These are phyloP conservation scores for Pseudogymnoascus sp. DNA, from an alignment of 2,329 filamentous ascomycete species.

Conservation along the genomic window DNA sequence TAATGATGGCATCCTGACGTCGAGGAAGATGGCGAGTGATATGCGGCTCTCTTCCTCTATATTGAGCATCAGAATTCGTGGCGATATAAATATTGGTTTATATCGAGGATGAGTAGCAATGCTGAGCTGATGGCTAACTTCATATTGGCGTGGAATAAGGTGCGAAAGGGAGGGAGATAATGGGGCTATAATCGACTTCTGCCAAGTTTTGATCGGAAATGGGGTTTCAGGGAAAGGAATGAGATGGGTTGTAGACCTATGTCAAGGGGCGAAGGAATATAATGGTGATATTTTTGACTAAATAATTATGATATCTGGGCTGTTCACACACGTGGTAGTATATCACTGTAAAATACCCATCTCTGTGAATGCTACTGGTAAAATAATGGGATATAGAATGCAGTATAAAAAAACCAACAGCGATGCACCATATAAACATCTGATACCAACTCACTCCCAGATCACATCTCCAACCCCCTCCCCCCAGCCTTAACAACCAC, in stretches of 20 bases:
- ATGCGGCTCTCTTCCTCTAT: background rate
- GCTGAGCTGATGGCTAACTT: too few relatives aligned
- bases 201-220: background rate
- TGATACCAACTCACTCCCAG: background rate
- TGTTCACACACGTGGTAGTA: too few relatives aligned
- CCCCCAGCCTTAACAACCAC: slow-evolving; percentile 16
- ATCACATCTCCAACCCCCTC: background rate
- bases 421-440: background rate
- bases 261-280: background rate
- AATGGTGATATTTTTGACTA: background rate
- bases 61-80: background rate
- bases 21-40: background rate
- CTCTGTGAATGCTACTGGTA: background rate
- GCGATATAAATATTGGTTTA: background rate
- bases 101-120: too few relatives aligned
- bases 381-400: background rate
- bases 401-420: background rate
- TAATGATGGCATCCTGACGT: background rate
- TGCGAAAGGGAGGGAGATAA: background rate
- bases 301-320: background rate
- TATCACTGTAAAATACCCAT: background rate
- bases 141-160: too few relatives aligned
- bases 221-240: background rate
- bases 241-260: background rate
- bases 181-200: background rate